Conservation (phyloP, 352 stramenopile genomes). For the Blastocystis sp. region DNA sequence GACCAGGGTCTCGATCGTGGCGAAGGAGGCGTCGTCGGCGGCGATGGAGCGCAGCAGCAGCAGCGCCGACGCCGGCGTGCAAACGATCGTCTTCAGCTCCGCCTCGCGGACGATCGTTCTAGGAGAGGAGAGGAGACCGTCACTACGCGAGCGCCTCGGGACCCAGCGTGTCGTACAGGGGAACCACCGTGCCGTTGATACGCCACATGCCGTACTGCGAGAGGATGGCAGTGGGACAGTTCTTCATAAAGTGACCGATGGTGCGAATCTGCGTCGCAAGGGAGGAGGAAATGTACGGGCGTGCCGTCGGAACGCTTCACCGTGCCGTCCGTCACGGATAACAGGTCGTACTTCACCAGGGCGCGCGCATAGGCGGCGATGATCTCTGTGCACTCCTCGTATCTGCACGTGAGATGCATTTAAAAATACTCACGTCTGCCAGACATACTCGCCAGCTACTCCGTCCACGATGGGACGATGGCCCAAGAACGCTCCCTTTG, state of each 20-base stretch:
- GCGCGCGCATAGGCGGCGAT: constrained; percentile 27
- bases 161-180: constrained; percentile 71
- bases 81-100: constrained; percentile 66
- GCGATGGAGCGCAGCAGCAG: constrained; percentile 63
- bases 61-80: constrained; percentile 65
- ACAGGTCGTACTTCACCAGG: constrained; percentile 28
- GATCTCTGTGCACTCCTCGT: constrained; percentile 1
- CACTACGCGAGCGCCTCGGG: constrained; percentile 64
- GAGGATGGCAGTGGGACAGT: constrained; percentile 85
- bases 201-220: constrained; percentile 65
- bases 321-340: constrained; percentile 27
- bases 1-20: constrained; percentile 12
- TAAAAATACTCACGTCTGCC: not conserved
- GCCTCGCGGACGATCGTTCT: constrained; percentile 68
- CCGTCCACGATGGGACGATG: constrained; percentile 14
- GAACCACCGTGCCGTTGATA: constrained; percentile 56
- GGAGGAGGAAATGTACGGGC: not conserved
- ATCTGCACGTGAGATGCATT: not conserved
- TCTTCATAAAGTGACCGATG: constrained; percentile 85
- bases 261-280: constrained; percentile 62
- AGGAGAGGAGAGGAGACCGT: constrained; percentile 44
- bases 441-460: not conserved
- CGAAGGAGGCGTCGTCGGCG: not conserved
- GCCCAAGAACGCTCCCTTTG: constrained; percentile 4
- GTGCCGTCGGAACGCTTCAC: not conserved